Evolutionary conservation across 2,329 filamentous ascomycete genomes (phyloP).

Genomic region (Niveomyces coronatus): DNA sequence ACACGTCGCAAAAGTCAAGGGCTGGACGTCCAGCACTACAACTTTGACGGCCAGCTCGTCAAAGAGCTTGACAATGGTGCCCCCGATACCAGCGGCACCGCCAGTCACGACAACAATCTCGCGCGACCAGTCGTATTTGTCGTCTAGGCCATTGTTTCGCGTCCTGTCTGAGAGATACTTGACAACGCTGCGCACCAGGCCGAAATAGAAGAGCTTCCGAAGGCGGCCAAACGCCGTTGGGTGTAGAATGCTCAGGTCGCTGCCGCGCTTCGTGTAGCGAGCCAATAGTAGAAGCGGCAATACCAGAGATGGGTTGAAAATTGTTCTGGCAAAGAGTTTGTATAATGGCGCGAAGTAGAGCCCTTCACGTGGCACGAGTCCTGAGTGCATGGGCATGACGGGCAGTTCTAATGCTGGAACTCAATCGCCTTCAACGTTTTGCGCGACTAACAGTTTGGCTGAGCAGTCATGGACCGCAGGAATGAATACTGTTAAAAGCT

Average conservation of each 20-base stretch:
- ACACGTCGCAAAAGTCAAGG: constrained; percentile 43
- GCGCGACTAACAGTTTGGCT: too few relatives aligned
- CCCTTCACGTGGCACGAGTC: constrained; percentile 44
- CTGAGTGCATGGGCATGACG: constrained; percentile 34
- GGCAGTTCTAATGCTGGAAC: too few relatives aligned
- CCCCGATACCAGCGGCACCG: constrained; percentile 64
- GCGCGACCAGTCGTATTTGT: constrained; percentile 51
- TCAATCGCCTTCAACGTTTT: too few relatives aligned
- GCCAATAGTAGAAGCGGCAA: constrained; percentile 53
- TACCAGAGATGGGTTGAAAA: constrained; percentile 54
- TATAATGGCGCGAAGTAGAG: constrained; percentile 51
- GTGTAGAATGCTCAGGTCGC: constrained; percentile 41
- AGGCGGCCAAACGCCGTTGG: constrained; percentile 41
- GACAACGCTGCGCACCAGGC: constrained; percentile 18
- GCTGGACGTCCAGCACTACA: constrained; percentile 60
- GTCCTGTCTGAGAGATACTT: constrained; percentile 23
- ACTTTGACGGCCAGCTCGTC: constrained; percentile 55
- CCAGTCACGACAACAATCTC: constrained; percentile 69
- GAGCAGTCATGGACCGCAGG: too few relatives aligned
- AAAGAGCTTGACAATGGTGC: constrained; percentile 53
- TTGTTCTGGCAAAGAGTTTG: constrained; percentile 46
- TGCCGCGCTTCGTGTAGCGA: constrained; percentile 52
- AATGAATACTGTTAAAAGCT: too few relatives aligned
- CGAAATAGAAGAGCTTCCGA: constrained; percentile 21
- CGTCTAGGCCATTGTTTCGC: constrained; percentile 26